Conservation (phyloP, 495 filamentous ascomycete species). For the Xylaria telfairii region DNA sequence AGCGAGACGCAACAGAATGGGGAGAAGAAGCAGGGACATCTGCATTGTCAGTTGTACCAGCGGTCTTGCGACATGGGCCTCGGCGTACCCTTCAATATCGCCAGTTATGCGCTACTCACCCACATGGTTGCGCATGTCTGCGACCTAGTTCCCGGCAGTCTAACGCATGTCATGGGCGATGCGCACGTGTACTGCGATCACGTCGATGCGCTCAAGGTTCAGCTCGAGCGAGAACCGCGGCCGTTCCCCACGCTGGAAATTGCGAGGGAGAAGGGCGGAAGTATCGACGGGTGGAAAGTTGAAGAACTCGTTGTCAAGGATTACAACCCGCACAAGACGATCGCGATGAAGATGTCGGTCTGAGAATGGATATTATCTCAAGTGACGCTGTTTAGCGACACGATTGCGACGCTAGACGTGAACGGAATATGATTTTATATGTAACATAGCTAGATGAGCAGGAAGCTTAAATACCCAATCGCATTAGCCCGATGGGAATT, state of each 20-base stretch:
- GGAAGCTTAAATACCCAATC: neutral
- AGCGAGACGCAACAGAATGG: slow-evolving; percentile 37
- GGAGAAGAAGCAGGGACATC: slow-evolving; percentile 60
- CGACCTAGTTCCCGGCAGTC: slow-evolving; percentile 78
- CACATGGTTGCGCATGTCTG: slow-evolving; percentile 92
- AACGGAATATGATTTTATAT: neutral
- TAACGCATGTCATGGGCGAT: slow-evolving; percentile 95
- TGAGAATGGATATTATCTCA: neutral
- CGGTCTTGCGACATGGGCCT: slow-evolving; percentile 97
- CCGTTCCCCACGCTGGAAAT: slow-evolving; percentile 81
- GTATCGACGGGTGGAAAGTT: slow-evolving; percentile 81
- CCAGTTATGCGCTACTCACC: slow-evolving; percentile 87
- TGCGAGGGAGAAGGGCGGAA: slow-evolving; percentile 65
- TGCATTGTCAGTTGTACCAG: slow-evolving; percentile 90
- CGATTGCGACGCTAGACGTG: neutral
- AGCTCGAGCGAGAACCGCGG: slow-evolving; percentile 80
- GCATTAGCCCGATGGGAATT: neutral
- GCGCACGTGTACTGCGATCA: slow-evolving; percentile 95
- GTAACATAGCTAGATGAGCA: neutral
- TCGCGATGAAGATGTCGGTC: slow-evolving; percentile 99
- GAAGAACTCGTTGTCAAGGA: slow-evolving; percentile 90
- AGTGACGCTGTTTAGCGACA: neutral
- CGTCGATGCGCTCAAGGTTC: slow-evolving; percentile 80
- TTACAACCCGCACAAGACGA: slow-evolving; percentile 87
- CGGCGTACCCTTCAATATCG: slow-evolving; percentile 97